Evolutionary conservation across 192 early-diverging fungal species (phyloP).

Genomic region (Entomortierella chlamydospora): DNA sequence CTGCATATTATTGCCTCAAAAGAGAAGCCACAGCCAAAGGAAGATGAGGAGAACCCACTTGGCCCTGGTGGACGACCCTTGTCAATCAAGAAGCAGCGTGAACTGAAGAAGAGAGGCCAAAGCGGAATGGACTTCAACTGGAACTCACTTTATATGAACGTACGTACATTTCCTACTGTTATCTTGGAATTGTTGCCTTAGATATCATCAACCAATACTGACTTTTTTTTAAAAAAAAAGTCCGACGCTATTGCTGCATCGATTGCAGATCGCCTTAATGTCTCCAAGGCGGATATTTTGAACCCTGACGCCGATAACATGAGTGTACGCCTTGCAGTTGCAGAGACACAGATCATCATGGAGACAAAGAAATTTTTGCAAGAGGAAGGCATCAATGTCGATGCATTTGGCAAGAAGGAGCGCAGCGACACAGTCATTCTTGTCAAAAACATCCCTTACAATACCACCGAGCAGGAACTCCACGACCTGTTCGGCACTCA

Average conservation of each 20-base stretch:
- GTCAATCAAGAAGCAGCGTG: constrained; percentile 86
- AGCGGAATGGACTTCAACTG: constrained; percentile 92
- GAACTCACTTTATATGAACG: constrained; percentile 97
- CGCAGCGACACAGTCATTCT: constrained; percentile 92
- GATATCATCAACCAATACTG: no score
- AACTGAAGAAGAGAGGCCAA: constrained; percentile 79
- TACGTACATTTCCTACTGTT: constrained; percentile 57
- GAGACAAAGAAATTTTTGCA: constrained; percentile 95
- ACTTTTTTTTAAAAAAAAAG: constrained; percentile 29
- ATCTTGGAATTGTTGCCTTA: neutral
- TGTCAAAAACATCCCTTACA: constrained; percentile 94
- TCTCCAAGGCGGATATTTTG: constrained; percentile 93
- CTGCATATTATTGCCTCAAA: constrained; percentile 90
- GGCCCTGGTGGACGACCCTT: constrained; percentile 66
- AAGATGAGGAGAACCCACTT: constrained; percentile 59
- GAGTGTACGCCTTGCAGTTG: constrained; percentile 93
- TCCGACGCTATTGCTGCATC: constrained; percentile 94
- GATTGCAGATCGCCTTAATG: constrained; percentile 91
- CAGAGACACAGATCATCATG: constrained; percentile 96
- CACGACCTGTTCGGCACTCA: constrained; percentile 84
- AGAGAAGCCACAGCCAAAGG: constrained; percentile 80
- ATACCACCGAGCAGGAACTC: constrained; percentile 86
- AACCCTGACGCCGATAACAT: constrained; percentile 88
- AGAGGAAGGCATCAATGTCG: constrained; percentile 74
- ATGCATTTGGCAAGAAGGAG: constrained; percentile 81